A percentile compares a stretch with the other conserved stretches of the same genome.
Evolutionary conservation across 768 basidiomycete genomes (phyloP).

Genomic region (Tricholoma furcatifolium): DNA sequence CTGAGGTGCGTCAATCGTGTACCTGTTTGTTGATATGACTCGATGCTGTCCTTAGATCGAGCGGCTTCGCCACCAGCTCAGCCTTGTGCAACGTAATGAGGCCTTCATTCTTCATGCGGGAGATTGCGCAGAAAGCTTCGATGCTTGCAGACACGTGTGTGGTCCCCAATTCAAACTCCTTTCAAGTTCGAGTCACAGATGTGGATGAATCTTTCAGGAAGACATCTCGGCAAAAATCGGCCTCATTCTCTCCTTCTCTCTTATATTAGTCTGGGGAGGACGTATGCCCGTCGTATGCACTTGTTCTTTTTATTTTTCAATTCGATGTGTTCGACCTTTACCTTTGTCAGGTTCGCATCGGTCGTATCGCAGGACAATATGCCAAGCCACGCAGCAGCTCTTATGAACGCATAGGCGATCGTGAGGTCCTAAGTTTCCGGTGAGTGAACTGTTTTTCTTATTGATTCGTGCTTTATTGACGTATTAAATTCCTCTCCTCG

Average conservation of each 20-base stretch:
- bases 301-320: not conserved
- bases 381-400: conserved; percentile 89
- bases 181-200: conserved; percentile 11
- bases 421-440: conserved; percentile 86
- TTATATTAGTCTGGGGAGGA: conserved; percentile 93
- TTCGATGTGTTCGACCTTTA: not conserved
- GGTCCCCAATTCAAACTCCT: not conserved
- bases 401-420: conserved; percentile 75
- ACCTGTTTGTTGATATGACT: conserved; percentile 2
- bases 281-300: conserved; percentile 83
- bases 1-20: conserved; percentile 61
- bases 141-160: conserved; percentile 82
- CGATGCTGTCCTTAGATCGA: conserved; percentile 57
- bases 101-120: conserved; percentile 97
- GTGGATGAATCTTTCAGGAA: conserved; percentile 49
- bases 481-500: not conserved
- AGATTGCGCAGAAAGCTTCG: conserved; percentile 96
- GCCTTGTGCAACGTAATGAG: conserved; percentile 78
- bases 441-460: conserved; percentile 30
- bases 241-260: conserved; percentile 90
- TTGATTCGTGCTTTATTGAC: not conserved
- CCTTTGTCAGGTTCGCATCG: conserved; percentile 63
- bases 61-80: conserved; percentile 76
- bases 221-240: conserved; percentile 88
- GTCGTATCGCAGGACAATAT: conserved; percentile 95